Base-by-base conservation (phyloP, 202 grass and related monocot species). In the Alloteropsis angusta region DNA sequence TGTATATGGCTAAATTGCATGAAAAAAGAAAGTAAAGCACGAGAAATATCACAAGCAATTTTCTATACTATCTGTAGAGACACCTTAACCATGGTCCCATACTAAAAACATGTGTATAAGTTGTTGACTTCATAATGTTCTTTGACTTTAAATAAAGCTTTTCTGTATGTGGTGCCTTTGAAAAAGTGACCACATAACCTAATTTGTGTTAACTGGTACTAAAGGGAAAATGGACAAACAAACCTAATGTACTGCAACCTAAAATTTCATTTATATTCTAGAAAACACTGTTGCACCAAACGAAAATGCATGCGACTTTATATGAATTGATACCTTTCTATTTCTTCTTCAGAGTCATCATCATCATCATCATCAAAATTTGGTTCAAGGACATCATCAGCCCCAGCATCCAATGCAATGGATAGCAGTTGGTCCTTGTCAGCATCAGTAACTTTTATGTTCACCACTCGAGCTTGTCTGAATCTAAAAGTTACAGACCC, bases 401-500 rank as follows among this genome's bases (percentile, higher is more conserved):
- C 89, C 39, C 95, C 89, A 57, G 87, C 85, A 91, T 98, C 92
- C 72, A 95, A 86, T 62, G 92, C 95, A 89, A 95, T 45, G 9
- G 69, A 64, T 22, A 98, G 85, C 79, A 95, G 16, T 71, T 94
- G 83, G 39, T 95, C 92, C 79, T 98, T 98, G 82, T 95, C 89
- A 3, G 85, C 87, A 80, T 92, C 83, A 56, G 78, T 85, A 41
- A 91, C 71, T 83, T 92, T 95, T 85, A 98, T 80, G 46, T 98
- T 95, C 60, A 95, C 87, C 14, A 98, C 95, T 28, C 83, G 87
- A 50, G 80, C 95, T 61, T 89, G 85, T 74, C 76, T 93, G 68
- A 98, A 98, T 84, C 89, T 98, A 71, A 98, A 98, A 53, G 87
- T 86, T 75, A 95, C 89, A 81, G 95, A 98, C 34, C 95, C 95